phyloP scores from a whole-genome alignment of 2,329 filamentous ascomycete genomes.

The Eutypella sp. region DNA sequence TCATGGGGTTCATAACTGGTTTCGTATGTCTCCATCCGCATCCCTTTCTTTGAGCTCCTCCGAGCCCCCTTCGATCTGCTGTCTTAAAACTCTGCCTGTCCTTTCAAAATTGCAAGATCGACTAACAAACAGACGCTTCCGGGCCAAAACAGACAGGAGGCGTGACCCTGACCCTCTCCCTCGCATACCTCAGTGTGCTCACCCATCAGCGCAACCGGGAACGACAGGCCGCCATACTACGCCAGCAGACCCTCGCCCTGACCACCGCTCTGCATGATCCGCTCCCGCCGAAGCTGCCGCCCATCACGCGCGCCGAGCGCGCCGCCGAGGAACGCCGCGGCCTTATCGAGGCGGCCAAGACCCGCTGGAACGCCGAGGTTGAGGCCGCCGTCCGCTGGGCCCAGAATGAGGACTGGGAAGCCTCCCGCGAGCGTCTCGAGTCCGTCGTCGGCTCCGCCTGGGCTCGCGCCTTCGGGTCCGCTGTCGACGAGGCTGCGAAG shows the following conservation, averaged over 20 bases:
- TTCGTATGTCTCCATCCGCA: constrained; percentile 52
- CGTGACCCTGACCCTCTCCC: constrained; percentile 67
- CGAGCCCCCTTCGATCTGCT: too few relatives aligned
- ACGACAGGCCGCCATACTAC: constrained; percentile 51
- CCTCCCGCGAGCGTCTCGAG: constrained; percentile 56
- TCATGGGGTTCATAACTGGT: constrained; percentile 69
- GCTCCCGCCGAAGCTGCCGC: constrained; percentile 39
- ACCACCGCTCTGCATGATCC: constrained; percentile 48
- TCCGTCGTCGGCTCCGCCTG: constrained; percentile 40
- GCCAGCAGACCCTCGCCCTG: constrained; percentile 51
- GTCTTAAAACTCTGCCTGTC: too few relatives aligned
- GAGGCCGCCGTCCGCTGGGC: constrained; percentile 61
- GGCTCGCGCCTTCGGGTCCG: constrained; percentile 32
- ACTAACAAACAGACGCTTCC: not conserved
- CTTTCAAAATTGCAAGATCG: not conserved
- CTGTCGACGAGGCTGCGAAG: constrained; percentile 23
- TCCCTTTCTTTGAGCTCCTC: not conserved
- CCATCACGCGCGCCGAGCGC: constrained; percentile 42
- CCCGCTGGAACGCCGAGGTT: constrained; percentile 73
- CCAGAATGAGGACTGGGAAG: constrained; percentile 61
- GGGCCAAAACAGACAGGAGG: constrained; percentile 57
- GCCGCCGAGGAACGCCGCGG: constrained; percentile 48
- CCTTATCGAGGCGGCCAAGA: constrained; percentile 65
- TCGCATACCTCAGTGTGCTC: constrained; percentile 67
- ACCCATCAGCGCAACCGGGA: constrained; percentile 65